Base-by-base conservation (phyloP, 768 basidiomycete species). In the Boletus sensibilis region DNA sequence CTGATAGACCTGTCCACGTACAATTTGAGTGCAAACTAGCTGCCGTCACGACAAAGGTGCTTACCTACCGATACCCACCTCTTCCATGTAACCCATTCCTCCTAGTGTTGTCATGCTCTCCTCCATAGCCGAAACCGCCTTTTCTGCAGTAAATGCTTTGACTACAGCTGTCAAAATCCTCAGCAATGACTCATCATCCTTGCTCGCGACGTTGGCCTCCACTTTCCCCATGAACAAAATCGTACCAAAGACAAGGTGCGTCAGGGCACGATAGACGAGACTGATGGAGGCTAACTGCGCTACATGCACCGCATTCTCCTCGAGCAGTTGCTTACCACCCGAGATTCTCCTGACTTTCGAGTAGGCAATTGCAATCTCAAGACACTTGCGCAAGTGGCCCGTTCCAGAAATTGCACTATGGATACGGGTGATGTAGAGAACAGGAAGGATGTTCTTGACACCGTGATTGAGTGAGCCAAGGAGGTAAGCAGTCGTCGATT, bases 61-160 rank as follows among this genome's bases (percentile, higher is more conserved):
- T 55, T 59, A 77, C 75, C 83, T 75, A 10, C 84, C 87, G 46
- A 92, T 82, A 2, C 82, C 84, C 53, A 82, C 89, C 69, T 92
- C 90, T 61, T 88, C 86, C 88, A 92, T 92, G 64, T 91, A 92
- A 0, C 90, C 90, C 46, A 86, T 84, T 2, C 89, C 89, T 23
- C 90, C 90, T 2, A 91, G 72, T 6, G 83, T 76, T 33, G 82
- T 74, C 88, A 92, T 91, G 34, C 86, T 81, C 61, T 90, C 86
- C 57, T 88, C 86, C 76, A 91, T 84, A 3, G 82, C 86, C 0
- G 76, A 65, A 50, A 77, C 78, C 0, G 83, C 83, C 58, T 83
- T 83, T 60, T 87, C 83, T 11, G 88, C 81, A 11, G 80, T 78
- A 66, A 87, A 92, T 0, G 84, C 86, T 68, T 92, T 92, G 29